Base-by-base conservation (phyloP, 139 green algal genomes). In the Chlamydomonas eustigma region DNA sequence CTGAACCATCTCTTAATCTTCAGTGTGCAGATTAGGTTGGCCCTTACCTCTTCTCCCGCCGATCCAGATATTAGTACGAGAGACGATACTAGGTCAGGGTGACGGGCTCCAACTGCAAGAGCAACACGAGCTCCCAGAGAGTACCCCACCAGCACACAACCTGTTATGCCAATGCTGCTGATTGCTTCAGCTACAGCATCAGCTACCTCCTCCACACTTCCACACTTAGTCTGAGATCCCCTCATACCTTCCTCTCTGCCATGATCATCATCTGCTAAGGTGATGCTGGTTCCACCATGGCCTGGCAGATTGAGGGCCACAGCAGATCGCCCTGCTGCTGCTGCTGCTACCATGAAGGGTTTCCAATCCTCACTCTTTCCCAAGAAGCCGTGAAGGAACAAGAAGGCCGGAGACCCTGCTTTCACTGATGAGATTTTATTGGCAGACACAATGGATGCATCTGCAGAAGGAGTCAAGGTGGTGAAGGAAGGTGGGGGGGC, bases 321-420 rank as follows among this genome's bases (percentile, higher is more conserved):
- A 77, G 86, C 93, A 12, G 67, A 72, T 32, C 80, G 80, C 12
- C 81, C 83, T 4, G 63, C 51, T 2, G 81, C 39, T 1, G 83
- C 83, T 31, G 95, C 79, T 0, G 77, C 81, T 2, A 37, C 35
- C 83, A 91, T 89, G 4, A 93, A 33, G 0, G 91, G 86, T 58
- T 39, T 25, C 92, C 92, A 97, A 68, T 97, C 92, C 2, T 76
- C 37, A 4, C 70, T 37, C 22, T 31, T 39, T 1, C 93, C 93
- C 50, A 97, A 74, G 81, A 97, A 97, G 51, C 93, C 93, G 76
- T 97, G 93, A 38, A 97, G 84, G 33, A 97, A 84, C 24, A 97
- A 36, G 6, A 94, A 39, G 30, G 66, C 28, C 33, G 66, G 8
- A 8, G 66, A 73, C 12, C 24, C 34, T 70, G 22, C 50, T 22